Conservation (phyloP, 768 basidiomycete species). For the Lentinula edodes region DNA sequence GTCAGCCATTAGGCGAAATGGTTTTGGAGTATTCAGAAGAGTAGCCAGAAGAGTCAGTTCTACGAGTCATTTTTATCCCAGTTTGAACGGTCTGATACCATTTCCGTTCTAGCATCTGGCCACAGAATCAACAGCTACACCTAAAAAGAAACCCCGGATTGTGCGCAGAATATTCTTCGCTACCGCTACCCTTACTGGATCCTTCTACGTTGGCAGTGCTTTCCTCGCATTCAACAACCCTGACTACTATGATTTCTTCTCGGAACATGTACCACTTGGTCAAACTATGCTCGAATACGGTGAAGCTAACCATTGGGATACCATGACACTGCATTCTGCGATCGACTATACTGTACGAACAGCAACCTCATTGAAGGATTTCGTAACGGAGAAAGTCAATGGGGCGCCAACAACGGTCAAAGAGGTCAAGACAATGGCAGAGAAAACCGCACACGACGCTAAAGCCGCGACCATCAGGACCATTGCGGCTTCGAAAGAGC, state of each 20-base stretch:
- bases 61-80: not conserved
- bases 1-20: conserved; percentile 37
- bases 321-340: conserved; percentile 56
- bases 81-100: conserved; percentile 6
- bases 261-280: conserved; percentile 73
- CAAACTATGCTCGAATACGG: conserved; percentile 75
- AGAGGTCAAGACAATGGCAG: conserved; percentile 22
- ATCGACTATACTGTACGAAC: conserved; percentile 48
- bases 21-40: conserved; percentile 33
- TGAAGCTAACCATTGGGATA: conserved; percentile 76
- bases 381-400: conserved; percentile 46
- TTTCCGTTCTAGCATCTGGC: conserved; percentile 46
- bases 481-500: conserved; percentile 38
- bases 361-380: conserved; percentile 42
- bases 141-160: conserved; percentile 49
- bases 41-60: conserved; percentile 50
- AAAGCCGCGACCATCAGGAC: conserved; percentile 34
- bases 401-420: conserved; percentile 26
- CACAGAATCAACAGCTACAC: conserved; percentile 45
- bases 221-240: conserved; percentile 75
- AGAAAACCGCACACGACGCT: conserved; percentile 32
- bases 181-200: conserved; percentile 59
- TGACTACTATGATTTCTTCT: conserved; percentile 82
- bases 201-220: conserved; percentile 80
- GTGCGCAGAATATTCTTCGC: conserved; percentile 62